Conservation (phyloP, 2,329 filamentous ascomycete species). For the Colletotrichum filicis region DNA sequence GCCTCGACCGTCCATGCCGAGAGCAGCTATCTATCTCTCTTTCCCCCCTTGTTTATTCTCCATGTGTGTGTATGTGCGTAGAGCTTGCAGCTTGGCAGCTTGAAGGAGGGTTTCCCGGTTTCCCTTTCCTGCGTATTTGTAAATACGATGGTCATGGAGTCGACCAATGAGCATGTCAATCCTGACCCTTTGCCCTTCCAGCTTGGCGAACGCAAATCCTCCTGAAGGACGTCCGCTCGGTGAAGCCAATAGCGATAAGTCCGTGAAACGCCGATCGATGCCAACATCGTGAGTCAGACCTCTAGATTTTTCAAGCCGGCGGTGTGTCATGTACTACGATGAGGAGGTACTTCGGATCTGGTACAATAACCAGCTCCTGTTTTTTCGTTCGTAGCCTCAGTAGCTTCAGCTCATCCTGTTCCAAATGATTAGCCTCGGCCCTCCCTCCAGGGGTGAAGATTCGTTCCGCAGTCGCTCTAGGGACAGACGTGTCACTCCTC, state of each 20-base stretch:
- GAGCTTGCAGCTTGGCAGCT: background rate
- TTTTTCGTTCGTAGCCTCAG: conserved; percentile 84
- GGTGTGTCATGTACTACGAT: conserved; percentile 87
- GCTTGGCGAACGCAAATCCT: background rate
- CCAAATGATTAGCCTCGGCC: background rate
- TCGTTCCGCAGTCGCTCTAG: background rate
- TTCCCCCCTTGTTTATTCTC: background rate
- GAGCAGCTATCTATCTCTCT: background rate
- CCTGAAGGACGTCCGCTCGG: background rate
- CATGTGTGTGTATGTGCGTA: background rate
- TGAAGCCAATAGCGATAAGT: background rate
- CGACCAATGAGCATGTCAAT: background rate
- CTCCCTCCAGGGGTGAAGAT: background rate
- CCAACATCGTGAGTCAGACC: background rate
- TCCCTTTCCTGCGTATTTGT: background rate
- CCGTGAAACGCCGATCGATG: background rate
- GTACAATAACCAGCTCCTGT: conserved; percentile 86
- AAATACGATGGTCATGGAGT: background rate
- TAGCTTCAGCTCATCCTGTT: conserved; percentile 79
- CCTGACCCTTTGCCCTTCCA: background rate
- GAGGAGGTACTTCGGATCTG: conserved; percentile 81
- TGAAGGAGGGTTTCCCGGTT: background rate
- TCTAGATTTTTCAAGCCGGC: conserved; percentile 59
- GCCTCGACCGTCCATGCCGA: background rate
- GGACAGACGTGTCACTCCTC: background rate